Conservation (phyloP, 1,284 basidiomycete species). For the Hemileia vastatrix region DNA sequence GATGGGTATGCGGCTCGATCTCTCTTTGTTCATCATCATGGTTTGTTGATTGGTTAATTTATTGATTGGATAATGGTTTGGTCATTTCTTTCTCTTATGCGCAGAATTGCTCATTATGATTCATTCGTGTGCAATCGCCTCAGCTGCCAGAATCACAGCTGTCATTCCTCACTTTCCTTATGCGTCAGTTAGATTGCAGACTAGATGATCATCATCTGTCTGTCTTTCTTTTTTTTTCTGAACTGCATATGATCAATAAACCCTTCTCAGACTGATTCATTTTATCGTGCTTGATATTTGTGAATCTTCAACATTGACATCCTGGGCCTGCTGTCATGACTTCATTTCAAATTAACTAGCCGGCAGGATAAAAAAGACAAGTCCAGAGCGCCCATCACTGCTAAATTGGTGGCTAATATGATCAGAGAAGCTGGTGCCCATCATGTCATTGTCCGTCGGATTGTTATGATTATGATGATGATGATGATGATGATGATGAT, state of each 20-base stretch:
- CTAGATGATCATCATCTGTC: not conserved
- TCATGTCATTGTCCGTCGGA: slow-evolving; percentile 74
- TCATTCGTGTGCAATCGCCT: slow-evolving; percentile 23
- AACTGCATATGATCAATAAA: not conserved
- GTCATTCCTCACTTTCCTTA: slow-evolving; percentile 82
- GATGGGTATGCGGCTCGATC: slow-evolving; percentile 19
- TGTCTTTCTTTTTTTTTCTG: not conserved
- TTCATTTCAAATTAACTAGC: slow-evolving; percentile 27
- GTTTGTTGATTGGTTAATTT: not conserved
- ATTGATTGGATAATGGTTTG: not conserved
- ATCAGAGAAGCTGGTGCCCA: slow-evolving; percentile 93
- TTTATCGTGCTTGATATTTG: not conserved
- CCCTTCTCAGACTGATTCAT: not conserved
- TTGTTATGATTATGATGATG: slow-evolving; percentile 2
- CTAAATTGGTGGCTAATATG: slow-evolving; percentile 99
- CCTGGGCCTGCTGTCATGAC: slow-evolving; percentile 42
- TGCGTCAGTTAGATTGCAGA: slow-evolving; percentile 35
- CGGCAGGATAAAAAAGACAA: slow-evolving; percentile 99
- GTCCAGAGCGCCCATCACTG: slow-evolving; percentile 93
- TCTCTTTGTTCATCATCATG: not conserved
- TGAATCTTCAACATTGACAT: not conserved
- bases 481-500: no score
- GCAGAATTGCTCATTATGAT: slow-evolving; percentile 24
- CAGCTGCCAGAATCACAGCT: slow-evolving; percentile 21
- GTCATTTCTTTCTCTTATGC: not conserved